Conservation (phyloP, 2,329 filamentous ascomycete species). For the Cladosporium velox region DNA sequence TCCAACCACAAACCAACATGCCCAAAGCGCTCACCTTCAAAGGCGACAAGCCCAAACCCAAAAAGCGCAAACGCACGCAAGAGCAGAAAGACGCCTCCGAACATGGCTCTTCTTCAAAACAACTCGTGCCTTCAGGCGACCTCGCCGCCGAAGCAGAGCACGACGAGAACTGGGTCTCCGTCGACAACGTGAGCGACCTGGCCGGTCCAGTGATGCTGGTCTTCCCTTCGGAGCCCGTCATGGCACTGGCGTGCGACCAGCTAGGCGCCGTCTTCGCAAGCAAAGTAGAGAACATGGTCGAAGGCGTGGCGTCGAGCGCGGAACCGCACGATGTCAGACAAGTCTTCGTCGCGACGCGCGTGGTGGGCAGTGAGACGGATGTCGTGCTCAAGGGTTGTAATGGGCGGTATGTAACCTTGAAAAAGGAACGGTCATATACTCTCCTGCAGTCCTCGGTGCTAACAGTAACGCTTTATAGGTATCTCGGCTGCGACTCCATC, state of each 20-base stretch:
- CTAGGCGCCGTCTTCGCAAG: conserved; percentile 84
- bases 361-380: conserved; percentile 72
- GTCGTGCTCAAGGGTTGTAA: conserved; percentile 89
- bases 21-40: conserved; percentile 93
- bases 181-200: conserved; percentile 72
- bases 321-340: conserved; percentile 95
- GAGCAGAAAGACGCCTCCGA: conserved; percentile 48
- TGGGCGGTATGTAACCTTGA: conserved; percentile 56
- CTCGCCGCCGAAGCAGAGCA: conserved; percentile 53
- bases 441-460: no score
- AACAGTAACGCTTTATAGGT: conserved; percentile 52
- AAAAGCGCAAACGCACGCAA: conserved; percentile 80
- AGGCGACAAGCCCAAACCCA: conserved; percentile 84
- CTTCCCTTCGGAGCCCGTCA: conserved; percentile 70
- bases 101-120: conserved; percentile 36
- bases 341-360: conserved; percentile 87
- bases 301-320: conserved; percentile 76
- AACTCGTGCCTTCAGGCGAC: conserved; percentile 32
- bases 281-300: conserved; percentile 82
- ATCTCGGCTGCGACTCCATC: conserved; percentile 81
- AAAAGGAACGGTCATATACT: no score
- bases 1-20: conserved; percentile 51
- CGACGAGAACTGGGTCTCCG: conserved; percentile 91
- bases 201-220: conserved; percentile 81
- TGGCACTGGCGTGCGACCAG: conserved; percentile 80